Evolutionary conservation across 1,284 basidiomycete genomes (phyloP), one percentile per base, ranked within the genome.

Genomic region (Boletus smithii): DNA sequence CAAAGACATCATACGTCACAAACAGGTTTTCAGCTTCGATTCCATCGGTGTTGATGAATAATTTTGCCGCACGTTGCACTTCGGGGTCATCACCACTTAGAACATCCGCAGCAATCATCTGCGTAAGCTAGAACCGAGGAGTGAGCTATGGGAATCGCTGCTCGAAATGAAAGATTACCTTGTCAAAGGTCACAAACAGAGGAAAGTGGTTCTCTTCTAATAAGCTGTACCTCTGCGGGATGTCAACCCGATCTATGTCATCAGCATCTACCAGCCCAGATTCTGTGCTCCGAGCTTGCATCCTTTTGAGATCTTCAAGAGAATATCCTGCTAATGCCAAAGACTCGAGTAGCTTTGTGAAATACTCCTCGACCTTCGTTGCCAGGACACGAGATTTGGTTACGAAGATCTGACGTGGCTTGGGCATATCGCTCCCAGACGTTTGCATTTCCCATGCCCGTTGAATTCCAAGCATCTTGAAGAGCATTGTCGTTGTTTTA

Each of bases 401-500:
- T 1, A 89, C 79, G 54, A 88, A 88, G 3, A 88, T 65, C 56
- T 88, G 86, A 16, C 83, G 75, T 0, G 80, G 78, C 46, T 71
- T 73, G 7, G 63, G 57, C 24, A 70, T 56, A 5, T 56, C 56
- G 3, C 27, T 24, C 2, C 35, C 29, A 9, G 45, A 39, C 26
- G 24, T 4, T 13, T 62, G 61, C 23, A 68, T 51, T 34, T 74
- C 66, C 64, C 73, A 80, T 1, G 73, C 68, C 9, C 74, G 69
- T 54, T 87, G 80, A 7, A 86, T 75, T 5, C 78, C 75, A 4
- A 87, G 67, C 75, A 87, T 87, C 65, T 85, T 85, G 70, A 81
- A 84, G 0, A 86, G 66, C 76, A 87, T 84, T 0, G 83, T 85
- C 0, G 84, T 86, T 0, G 84, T 88, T 74, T 88, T 87, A 5